Evolutionary conservation across 73 alveolate genomes (phyloP), one percentile per base, ranked within the genome.

Genomic region (Breviolum minutum): DNA sequence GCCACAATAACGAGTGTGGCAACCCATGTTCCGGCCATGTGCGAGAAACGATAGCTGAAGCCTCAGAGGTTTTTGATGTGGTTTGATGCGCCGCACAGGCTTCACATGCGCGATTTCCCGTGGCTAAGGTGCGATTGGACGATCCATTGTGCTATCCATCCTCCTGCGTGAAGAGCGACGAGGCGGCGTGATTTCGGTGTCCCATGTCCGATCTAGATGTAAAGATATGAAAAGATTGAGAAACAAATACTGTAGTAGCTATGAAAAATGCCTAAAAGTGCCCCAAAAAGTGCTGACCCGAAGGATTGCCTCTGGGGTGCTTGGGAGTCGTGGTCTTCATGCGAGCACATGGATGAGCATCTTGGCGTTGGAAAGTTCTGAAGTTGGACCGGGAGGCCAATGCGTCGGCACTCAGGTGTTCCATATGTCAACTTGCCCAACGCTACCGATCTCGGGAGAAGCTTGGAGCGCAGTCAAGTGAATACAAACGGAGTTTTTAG

Each of bases 1-100:
- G 96, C 76, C 87, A 90, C 76, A 90, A 90, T 87, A 90, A 90
- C 87, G 96, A 90, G 96, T 90, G 96, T 26, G 96, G 96, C 71
- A 90, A 90, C 70, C 96, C 96, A 17, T 90, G 96, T 87, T 70
- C 87, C 24, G 96, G 96, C 26, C 96, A 90, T n/a, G 79, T 80
- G 64, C 66, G 69, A n/a, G 96, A 90, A 29, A 90, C 96, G 10
- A 80, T 90, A 7, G 96, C 66, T 20, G 7, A 17, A 87, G 71
- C 73, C 96, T 29, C 30, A 90, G 71, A 32, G 8, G 54, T 40
- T n/a, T n/a, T n/a, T n/a, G n/a, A n/a, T n/a, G n/a, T n/a, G n/a
- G n/a, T n/a, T n/a, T n/a, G n/a, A n/a, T n/a, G n/a, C n/a, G n/a
- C n/a, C n/a, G n/a, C n/a, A n/a, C n/a, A n/a, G n/a, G n/a, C n/a